These are phyloP conservation scores for Tremellales sp. DNA, from an alignment of 1,284 basidiomycete species.

Conservation along the genomic window DNA sequence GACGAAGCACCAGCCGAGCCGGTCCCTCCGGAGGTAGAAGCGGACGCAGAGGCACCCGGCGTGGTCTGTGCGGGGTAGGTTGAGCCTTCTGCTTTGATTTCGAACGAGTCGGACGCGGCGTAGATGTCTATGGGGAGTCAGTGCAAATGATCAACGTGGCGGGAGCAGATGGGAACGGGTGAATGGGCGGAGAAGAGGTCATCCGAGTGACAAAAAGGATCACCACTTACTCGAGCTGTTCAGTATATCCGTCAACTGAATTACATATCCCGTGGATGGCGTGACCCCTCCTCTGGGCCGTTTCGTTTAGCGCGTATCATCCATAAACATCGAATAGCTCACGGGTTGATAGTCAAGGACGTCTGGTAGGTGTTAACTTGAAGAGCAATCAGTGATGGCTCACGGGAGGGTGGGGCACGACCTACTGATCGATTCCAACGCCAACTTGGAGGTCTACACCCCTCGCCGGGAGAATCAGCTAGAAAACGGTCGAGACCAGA, in stretches of 20 bases:
- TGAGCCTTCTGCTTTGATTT: conserved; percentile 62
- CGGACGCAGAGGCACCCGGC: conserved; percentile 10
- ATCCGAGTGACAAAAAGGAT: no score
- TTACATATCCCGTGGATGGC: conserved; percentile 52
- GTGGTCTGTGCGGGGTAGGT: conserved; percentile 56
- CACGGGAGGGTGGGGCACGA: not conserved
- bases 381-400: not conserved
- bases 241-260: conserved; percentile 58
- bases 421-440: conserved; percentile 20
- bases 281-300: conserved; percentile 17
- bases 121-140: conserved; percentile 54
- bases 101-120: conserved; percentile 60
- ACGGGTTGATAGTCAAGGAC: conserved; percentile 32
- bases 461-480: not conserved
- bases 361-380: conserved; percentile 1
- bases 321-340: conserved; percentile 5
- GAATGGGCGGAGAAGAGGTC: no score
- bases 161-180: conserved; percentile 3
- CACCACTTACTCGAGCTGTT: conserved; percentile 60
- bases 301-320: not conserved
- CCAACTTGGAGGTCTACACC: conserved; percentile 27
- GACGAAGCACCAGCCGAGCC: conserved; percentile 5
- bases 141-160: conserved; percentile 2
- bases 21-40: conserved; percentile 2
- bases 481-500: not conserved